These are phyloP conservation scores for Trichosphaerium sp. DNA, from an alignment of 78 protist genomes.

Conservation along the genomic window DNA sequence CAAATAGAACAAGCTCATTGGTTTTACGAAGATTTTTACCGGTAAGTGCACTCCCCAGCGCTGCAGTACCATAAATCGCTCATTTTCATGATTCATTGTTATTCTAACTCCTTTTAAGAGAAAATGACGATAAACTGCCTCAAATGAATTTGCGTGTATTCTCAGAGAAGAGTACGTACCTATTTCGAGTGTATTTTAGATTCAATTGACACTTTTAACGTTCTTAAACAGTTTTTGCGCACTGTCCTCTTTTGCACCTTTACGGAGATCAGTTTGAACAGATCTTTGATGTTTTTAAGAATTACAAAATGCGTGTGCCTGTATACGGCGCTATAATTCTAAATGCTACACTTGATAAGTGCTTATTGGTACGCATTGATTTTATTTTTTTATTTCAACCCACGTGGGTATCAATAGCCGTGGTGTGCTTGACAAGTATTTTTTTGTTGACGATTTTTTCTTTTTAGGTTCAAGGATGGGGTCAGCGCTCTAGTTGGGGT, in stretches of 20 bases:
- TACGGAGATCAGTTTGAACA: slow-evolving; percentile 1
- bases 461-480: slow-evolving; percentile 22
- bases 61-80: too few relatives aligned
- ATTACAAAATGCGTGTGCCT: slow-evolving; percentile 62
- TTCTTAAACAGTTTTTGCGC: slow-evolving; percentile 24
- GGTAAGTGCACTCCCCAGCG: slow-evolving; percentile 32
- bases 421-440: too few relatives aligned
- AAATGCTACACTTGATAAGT: slow-evolving; percentile 44
- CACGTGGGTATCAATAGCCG: too few relatives aligned
- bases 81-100: too few relatives aligned
- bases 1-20: slow-evolving; percentile 73
- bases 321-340: slow-evolving; percentile 70
- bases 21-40: slow-evolving; percentile 65
- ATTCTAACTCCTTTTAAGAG: too few relatives aligned
- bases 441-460: too few relatives aligned
- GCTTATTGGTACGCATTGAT: slow-evolving; percentile 19
- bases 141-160: slow-evolving; percentile 9
- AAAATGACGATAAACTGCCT: too few relatives aligned
- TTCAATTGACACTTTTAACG: neutral
- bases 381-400: too few relatives aligned
- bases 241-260: slow-evolving; percentile 35
- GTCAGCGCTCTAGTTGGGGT: slow-evolving; percentile 54
- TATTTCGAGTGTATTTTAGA: neutral
- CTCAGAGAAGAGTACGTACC: slow-evolving; percentile 14
- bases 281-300: slow-evolving; percentile 38